Evolutionary conservation across 768 basidiomycete species (phyloP).

Genomic region (Phylloporus arenicola): DNA sequence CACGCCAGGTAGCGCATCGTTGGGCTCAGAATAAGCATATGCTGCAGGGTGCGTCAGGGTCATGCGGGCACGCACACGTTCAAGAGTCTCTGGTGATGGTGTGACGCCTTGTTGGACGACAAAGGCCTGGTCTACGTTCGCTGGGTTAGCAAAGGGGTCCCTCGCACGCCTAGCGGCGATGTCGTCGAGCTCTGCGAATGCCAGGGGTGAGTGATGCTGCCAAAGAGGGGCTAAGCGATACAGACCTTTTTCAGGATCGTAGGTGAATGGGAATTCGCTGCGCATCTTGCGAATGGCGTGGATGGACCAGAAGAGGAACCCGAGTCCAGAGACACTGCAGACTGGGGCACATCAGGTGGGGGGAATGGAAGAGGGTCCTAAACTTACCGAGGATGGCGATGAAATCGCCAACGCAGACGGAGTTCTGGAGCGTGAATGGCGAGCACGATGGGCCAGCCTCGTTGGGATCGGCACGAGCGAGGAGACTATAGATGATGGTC

Average conservation of each 20-base stretch:
- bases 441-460: conserved; percentile 1
- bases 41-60: conserved; percentile 2
- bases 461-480: not conserved
- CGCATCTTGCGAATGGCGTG: conserved; percentile 20
- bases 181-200: not conserved
- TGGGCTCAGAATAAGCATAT: not conserved
- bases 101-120: conserved; percentile 2
- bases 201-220: not conserved
- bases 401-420: conserved; percentile 22
- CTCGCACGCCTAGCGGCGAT: not conserved
- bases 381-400: conserved; percentile 20
- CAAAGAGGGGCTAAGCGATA: not conserved
- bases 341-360: not conserved
- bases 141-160: conserved; percentile 5
- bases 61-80: conserved; percentile 10
- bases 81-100: conserved; percentile 1
- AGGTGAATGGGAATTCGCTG: conserved; percentile 6
- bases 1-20: not conserved
- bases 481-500: not conserved
- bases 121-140: not conserved
- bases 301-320: conserved; percentile 17
- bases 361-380: not conserved
- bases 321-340: conserved; percentile 16
- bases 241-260: not conserved
- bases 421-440: conserved; percentile 5